Evolutionary conservation across 352 stramenopile species (phyloP), one percentile per base, ranked within the genome.

Genomic region (Phytophthora pisi): DNA sequence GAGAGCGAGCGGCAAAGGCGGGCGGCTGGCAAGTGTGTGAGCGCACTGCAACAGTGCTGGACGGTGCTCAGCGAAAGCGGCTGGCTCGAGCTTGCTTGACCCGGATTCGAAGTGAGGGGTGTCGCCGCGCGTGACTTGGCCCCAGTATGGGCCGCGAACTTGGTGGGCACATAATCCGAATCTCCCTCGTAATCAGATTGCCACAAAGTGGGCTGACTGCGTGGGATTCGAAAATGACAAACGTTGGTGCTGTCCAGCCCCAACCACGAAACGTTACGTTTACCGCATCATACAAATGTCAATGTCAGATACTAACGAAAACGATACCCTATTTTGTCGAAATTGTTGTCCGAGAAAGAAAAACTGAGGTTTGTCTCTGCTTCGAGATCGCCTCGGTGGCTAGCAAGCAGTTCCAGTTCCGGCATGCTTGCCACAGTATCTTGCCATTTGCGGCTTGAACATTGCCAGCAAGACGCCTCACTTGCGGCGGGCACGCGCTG

Each of bases 31-130:
- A 40, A 40, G 20, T 20, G 31, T 45, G 31, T 45, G 38, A 18
- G 38, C 5, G 13, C 38, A 45, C 38, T 45, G 38, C 38, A 45
- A 45, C 38, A 45, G 38, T 13, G 13, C 38, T 45, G 38, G 38
- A 45, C 51, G 18, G 8, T n/a, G 51, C n/a, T 11, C 50, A 18
- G 28, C 18, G 61, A 40, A 40, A 47, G 40, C 51, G 56, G 38
- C 47, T 67, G 61, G 43, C 36, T 30, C 11, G 40, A 9, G 59
- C 54, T 68, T 63, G 28, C 59, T 68, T 63, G 51, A 72, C 57
- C 38, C 34, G 6, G 50, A 64, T 53, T 58, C 51, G 52, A 64
- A 68, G 36, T 60, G 42, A 8, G 42, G 51, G 59, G 60, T 58
- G 16, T 67, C 40, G 36, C 26, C 46, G n/a, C 23, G 57, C 58